phyloP scores from a whole-genome alignment of 1,284 basidiomycete genomes.

The Malassezia pachydermatis region DNA sequence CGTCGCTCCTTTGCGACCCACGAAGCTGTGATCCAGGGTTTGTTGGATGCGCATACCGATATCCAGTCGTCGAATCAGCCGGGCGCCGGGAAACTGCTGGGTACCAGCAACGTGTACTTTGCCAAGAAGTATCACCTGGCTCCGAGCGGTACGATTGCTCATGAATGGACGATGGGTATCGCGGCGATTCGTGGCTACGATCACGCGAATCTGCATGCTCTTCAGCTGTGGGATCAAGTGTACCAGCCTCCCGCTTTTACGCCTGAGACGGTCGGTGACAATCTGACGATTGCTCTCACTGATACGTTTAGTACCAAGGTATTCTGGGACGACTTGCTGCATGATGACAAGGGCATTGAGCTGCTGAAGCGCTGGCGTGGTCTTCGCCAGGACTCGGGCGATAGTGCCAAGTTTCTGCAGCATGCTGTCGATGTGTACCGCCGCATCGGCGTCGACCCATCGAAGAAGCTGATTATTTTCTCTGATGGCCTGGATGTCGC shows the following conservation, averaged over 20 bases:
- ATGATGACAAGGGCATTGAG: slow-evolving; percentile 24
- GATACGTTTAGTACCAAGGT: slow-evolving; percentile 44
- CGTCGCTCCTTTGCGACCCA: slow-evolving; percentile 71
- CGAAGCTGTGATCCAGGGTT: slow-evolving; percentile 63
- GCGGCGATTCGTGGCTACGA: slow-evolving; percentile 38
- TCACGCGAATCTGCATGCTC: slow-evolving; percentile 29
- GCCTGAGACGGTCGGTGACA: slow-evolving; percentile 31
- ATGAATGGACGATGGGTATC: slow-evolving; percentile 48
- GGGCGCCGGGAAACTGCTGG: slow-evolving; percentile 57
- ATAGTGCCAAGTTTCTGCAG: slow-evolving; percentile 31
- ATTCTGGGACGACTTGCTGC: slow-evolving; percentile 41
- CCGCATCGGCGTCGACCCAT: slow-evolving; percentile 31
- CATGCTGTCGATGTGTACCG: slow-evolving; percentile 29
- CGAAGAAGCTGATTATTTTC: slow-evolving; percentile 40
- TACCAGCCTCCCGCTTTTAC: slow-evolving; percentile 40
- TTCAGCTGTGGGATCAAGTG: slow-evolving; percentile 41
- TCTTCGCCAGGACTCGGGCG: slow-evolving; percentile 41
- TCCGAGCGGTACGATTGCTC: slow-evolving; percentile 44
- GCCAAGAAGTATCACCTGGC: slow-evolving; percentile 30
- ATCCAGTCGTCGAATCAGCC: not conserved
- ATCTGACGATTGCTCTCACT: slow-evolving; percentile 45
- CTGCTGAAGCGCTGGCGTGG: slow-evolving; percentile 40
- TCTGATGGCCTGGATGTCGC: slow-evolving; percentile 36
- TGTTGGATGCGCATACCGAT: slow-evolving; percentile 56
- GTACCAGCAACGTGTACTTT: slow-evolving; percentile 42